These are phyloP conservation scores for Scheffersomyces spartinae DNA, from an alignment of 805 yeast genomes.

Conservation along the genomic window DNA sequence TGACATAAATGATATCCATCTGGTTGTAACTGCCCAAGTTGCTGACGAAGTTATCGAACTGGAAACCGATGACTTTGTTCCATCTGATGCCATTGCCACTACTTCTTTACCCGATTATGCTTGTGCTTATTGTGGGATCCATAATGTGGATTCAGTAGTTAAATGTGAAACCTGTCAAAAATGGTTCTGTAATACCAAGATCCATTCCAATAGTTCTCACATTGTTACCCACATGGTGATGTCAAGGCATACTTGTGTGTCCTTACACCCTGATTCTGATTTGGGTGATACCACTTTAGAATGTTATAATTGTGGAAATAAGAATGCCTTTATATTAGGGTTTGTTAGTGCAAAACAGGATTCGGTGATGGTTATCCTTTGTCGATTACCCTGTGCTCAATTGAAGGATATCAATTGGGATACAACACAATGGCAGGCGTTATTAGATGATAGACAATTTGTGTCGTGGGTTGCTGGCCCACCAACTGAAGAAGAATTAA, in stretches of 20 bases:
- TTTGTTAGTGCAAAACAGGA: slow-evolving; percentile 81
- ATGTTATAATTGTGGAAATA: slow-evolving; percentile 83
- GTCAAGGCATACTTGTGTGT: slow-evolving; percentile 63
- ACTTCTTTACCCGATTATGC: slow-evolving; percentile 23
- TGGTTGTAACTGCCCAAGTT: too few relatives aligned
- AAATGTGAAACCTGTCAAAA: slow-evolving; percentile 66
- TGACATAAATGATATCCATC: too few relatives aligned
- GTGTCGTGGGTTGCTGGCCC: slow-evolving; percentile 71
- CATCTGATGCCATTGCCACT: too few relatives aligned
- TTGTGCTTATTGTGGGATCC: slow-evolving; percentile 67
- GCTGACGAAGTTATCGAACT: too few relatives aligned
- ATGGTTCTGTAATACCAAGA: slow-evolving; percentile 84
- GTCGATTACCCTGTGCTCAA: slow-evolving; percentile 84
- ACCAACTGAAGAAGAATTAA: slow-evolving; percentile 54
- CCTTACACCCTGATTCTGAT: slow-evolving; percentile 69
- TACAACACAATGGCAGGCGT: slow-evolving; percentile 74
- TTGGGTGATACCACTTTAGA: slow-evolving; percentile 82
- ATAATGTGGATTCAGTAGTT: slow-evolving; percentile 51
- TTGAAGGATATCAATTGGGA: slow-evolving; percentile 75
- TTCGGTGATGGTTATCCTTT: slow-evolving; percentile 74
- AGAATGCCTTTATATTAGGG: slow-evolving; percentile 71
- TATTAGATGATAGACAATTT: slow-evolving; percentile 69
- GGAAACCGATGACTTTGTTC: too few relatives aligned
- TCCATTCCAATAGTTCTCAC: slow-evolving; percentile 55
- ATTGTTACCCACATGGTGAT: slow-evolving; percentile 77